These are phyloP conservation scores for Lotmaria passim DNA, from an alignment of 208 protist genomes.

Conservation along the genomic window DNA sequence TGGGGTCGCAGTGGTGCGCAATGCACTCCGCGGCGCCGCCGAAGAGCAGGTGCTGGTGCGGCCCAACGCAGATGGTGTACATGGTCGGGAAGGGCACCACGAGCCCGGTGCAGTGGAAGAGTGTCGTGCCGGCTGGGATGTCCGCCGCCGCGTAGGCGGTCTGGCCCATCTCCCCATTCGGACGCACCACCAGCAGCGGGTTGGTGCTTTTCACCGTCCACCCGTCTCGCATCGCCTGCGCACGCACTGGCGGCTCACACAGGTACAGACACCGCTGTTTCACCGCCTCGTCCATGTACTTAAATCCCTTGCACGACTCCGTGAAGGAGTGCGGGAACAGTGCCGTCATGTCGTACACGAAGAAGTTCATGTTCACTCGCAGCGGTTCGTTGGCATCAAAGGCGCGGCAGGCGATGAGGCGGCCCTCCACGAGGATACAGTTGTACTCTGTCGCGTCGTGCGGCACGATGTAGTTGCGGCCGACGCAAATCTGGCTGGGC, in stretches of 20 bases:
- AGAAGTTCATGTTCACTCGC: conserved; percentile 86
- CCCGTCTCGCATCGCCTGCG: conserved; percentile 82
- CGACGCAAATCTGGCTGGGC: conserved; percentile 66
- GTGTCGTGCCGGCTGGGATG: conserved; percentile 48
- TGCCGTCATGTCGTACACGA: conserved; percentile 84
- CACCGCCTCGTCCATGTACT: conserved; percentile 58
- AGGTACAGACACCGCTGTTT: conserved; percentile 79
- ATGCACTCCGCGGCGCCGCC: conserved; percentile 89
- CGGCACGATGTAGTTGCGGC: conserved; percentile 56
- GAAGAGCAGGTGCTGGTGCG: conserved; percentile 78
- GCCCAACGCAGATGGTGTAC: conserved; percentile 89
- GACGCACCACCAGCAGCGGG: conserved; percentile 55
- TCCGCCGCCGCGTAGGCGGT: conserved; percentile 68
- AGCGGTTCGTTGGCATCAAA: conserved; percentile 49
- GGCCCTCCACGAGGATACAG: conserved; percentile 78
- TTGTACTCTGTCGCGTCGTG: conserved; percentile 58
- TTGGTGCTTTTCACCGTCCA: conserved; percentile 76
- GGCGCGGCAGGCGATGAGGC: conserved; percentile 56
- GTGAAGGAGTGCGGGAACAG: conserved; percentile 64
- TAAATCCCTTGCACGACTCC: conserved; percentile 73
- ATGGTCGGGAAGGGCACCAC: conserved; percentile 87
- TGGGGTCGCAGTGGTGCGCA: conserved; percentile 89
- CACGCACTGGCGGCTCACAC: conserved; percentile 82
- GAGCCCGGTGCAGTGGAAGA: conserved; percentile 79
- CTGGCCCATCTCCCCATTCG: conserved; percentile 85